Evolutionary conservation across 257 asterid species (phyloP).

Genomic region (Salvia splendens): DNA sequence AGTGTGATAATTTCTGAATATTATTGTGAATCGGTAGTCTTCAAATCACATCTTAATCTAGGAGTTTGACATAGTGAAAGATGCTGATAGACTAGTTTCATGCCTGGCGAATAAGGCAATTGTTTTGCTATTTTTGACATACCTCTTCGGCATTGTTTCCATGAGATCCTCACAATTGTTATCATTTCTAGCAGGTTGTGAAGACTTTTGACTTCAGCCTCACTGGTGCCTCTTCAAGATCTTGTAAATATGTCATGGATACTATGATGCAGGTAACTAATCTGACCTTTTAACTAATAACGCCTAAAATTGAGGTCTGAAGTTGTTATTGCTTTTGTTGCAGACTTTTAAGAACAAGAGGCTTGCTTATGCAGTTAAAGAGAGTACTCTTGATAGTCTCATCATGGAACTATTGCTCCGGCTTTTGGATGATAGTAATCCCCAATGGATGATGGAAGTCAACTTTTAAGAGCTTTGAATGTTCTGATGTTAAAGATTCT

Average conservation of each 20-base stretch:
- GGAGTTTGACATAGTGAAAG: conserved; percentile 58
- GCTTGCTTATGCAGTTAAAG: too few species aligned
- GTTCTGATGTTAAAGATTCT: too few species aligned
- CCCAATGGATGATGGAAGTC: too few species aligned
- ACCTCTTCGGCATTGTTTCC: conserved; percentile 17
- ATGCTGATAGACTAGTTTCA: conserved; percentile 95
- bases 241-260: conserved; percentile 96
- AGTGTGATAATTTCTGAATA: not conserved
- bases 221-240: conserved; percentile 60
- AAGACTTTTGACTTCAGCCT: too few species aligned
- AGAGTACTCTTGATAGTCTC: too few species aligned
- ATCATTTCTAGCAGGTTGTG: conserved; percentile 52
- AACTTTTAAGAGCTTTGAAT: too few species aligned
- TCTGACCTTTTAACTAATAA: too few species aligned
- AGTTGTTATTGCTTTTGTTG: too few species aligned
- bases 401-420: too few species aligned
- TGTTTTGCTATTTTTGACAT: not conserved
- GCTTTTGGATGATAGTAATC: too few species aligned
- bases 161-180: conserved; percentile 29
- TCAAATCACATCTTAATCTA: not conserved
- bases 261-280: conserved; percentile 88
- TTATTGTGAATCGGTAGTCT: not conserved
- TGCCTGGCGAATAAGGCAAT: conserved; percentile 92
- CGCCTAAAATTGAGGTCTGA: too few species aligned
- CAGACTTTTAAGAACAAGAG: too few species aligned